Evolutionary conservation across 129 eudicot species (phyloP), one percentile per base, ranked within the genome.

Genomic region (Tagetes erecta): DNA sequence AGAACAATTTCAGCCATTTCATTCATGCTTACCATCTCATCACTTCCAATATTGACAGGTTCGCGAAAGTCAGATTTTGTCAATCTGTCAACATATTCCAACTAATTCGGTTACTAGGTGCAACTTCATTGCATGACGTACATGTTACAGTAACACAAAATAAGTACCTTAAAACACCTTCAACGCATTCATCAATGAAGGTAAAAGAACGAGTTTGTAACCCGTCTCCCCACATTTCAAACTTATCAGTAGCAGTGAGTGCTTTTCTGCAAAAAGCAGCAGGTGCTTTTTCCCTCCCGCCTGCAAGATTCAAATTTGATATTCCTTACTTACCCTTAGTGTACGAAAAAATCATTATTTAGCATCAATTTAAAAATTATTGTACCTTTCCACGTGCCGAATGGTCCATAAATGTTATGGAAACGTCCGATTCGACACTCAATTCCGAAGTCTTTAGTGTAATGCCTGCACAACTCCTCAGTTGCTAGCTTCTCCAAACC

Each of bases 151-250:
- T 10, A 74, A 36, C 34, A 63, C 37, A 8, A 50, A 76, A 55
- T 3, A 55, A 3, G 71, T 79, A 95, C 99, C 99, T 88, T 6
- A 95, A 81, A 56, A 95, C 99, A 75, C 99, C 99, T 87, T 95
- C 97, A 58, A 95, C 99, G 59, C 99, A 95, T 76, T 95, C 99
- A 78, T 95, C 99, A 52, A 95, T 95, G 85, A 95, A 95, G 80
- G 99, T 95, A 81, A 95, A 95, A 59, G 99, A 95, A 20, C 99
- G 92, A 30, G 99, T 95, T 55, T 95, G 99, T 49, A 83, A 63
- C 46, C 99, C 99, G 78, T 95, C 99, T 51, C 99, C 99, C 99
- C 99, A 95, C 99, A 95, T 95, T 81, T 95, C 99, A 85, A 94
- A 95, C 83, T 83, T 95, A 77, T 95, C 97, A 5, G 86, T 80